A percentile compares a stretch with the other conserved stretches of the same genome.
These are phyloP conservation scores for Pyrenophora graminea DNA, from an alignment of 2,329 filamentous ascomycete species.

Conservation along the genomic window DNA sequence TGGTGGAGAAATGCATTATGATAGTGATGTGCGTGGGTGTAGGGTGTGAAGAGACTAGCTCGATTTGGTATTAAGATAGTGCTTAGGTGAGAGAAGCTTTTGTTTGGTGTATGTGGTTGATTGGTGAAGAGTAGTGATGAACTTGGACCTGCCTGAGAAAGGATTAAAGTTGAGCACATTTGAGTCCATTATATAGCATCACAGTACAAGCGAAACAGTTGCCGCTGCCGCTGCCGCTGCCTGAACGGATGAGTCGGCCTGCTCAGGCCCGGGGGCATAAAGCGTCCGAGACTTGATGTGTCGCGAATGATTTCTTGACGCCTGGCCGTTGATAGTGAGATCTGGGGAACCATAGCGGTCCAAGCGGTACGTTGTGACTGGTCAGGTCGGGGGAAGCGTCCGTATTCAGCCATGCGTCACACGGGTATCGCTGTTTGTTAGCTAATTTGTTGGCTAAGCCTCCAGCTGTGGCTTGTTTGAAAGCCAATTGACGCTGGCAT, in stretches of 20 bases:
- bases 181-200: conserved; percentile 43
- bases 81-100: conserved; percentile 18
- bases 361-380: conserved; percentile 30
- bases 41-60: conserved; percentile 38
- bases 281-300: conserved; percentile 40
- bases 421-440: conserved; percentile 17
- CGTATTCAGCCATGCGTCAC: conserved; percentile 33
- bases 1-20: conserved; percentile 48
- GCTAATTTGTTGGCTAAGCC: conserved; percentile 33
- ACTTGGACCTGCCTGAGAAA: conserved; percentile 44
- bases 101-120: conserved; percentile 36
- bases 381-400: conserved; percentile 25
- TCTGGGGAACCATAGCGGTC: conserved; percentile 19
- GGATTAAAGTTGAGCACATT: conserved; percentile 35
- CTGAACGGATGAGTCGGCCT: conserved; percentile 28
- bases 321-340: conserved; percentile 18
- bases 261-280: conserved; percentile 35
- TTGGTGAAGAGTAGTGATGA: conserved; percentile 37
- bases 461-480: conserved; percentile 34
- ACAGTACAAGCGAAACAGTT: conserved; percentile 27
- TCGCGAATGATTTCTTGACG: conserved; percentile 36
- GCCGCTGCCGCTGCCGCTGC: conserved; percentile 28
- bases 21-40: conserved; percentile 22
- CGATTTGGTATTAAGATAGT: conserved; percentile 27
- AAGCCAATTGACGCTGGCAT: conserved; percentile 20